These are phyloP conservation scores for Cladosporium sp. DNA, from an alignment of 2,329 filamentous ascomycete genomes.

Conservation along the genomic window DNA sequence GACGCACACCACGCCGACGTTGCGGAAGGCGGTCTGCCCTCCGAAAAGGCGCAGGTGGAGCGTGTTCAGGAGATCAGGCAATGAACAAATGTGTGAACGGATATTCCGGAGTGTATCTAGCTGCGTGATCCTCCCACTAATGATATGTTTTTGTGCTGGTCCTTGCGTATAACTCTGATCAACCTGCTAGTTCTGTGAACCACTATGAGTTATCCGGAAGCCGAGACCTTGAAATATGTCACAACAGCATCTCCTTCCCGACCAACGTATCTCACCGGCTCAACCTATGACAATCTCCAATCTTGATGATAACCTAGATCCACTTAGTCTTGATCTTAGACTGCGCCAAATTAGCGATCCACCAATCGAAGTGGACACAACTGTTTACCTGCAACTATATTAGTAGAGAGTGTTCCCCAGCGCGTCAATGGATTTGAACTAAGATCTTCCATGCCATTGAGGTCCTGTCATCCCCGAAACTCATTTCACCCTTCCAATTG, in stretches of 20 bases:
- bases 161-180: neutral
- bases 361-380: neutral
- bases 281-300: neutral
- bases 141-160: neutral
- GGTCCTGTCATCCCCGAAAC: neutral
- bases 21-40: slow-evolving; percentile 7
- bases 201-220: too few species aligned
- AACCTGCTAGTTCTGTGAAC: neutral
- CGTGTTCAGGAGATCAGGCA: slow-evolving; percentile 23
- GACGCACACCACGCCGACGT: slow-evolving; percentile 38
- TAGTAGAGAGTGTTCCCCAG: neutral
- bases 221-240: too few species aligned
- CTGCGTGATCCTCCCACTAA: neutral
- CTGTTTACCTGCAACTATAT: neutral
- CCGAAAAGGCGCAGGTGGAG: slow-evolving; percentile 25
- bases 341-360: neutral
- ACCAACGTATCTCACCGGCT: neutral
- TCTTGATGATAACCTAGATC: neutral
- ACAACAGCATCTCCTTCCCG: neutral
- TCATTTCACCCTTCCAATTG: neutral
- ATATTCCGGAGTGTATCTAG: neutral
- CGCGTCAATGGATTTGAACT: neutral
- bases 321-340: neutral
- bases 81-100: neutral
- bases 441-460: neutral